These are phyloP conservation scores for Lactarius deliciosus DNA, from an alignment of 768 basidiomycete species.

Conservation along the genomic window DNA sequence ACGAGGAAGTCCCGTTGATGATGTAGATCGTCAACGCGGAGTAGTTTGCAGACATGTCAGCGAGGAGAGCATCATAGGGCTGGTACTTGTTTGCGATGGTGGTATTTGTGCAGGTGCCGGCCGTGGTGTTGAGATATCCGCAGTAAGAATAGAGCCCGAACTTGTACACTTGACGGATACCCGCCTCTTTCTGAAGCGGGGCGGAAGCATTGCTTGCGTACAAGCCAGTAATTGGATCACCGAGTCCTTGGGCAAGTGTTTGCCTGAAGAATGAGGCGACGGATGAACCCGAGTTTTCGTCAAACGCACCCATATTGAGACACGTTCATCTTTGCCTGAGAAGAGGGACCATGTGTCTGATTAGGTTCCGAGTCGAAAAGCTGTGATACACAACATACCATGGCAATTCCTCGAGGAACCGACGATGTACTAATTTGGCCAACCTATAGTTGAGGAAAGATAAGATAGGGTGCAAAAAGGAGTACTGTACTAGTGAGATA, in stretches of 20 bases:
- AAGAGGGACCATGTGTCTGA: slow-evolving; percentile 8
- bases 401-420: slow-evolving; percentile 67
- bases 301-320: slow-evolving; percentile 64
- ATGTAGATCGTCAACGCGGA: slow-evolving; percentile 53
- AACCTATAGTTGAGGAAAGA: slow-evolving; percentile 47
- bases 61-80: slow-evolving; percentile 62
- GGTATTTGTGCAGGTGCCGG: slow-evolving; percentile 63
- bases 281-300: slow-evolving; percentile 8
- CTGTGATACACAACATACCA: slow-evolving; percentile 48
- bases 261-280: slow-evolving; percentile 40
- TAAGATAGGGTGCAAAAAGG: slow-evolving; percentile 32
- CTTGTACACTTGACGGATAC: slow-evolving; percentile 68
- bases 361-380: slow-evolving; percentile 27
- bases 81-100: slow-evolving; percentile 58
- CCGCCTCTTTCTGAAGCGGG: slow-evolving; percentile 54
- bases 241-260: slow-evolving; percentile 40
- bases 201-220: slow-evolving; percentile 66
- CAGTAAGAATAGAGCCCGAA: slow-evolving; percentile 85
- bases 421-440: slow-evolving; percentile 79
- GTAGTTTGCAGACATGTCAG: slow-evolving; percentile 69
- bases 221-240: slow-evolving; percentile 59
- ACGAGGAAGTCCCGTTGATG: slow-evolving; percentile 48
- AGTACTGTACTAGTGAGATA: slow-evolving; percentile 20
- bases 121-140: slow-evolving; percentile 59
- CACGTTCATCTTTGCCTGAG: slow-evolving; percentile 65